phyloP scores from a whole-genome alignment of 345 rosid genomes.

The Mercurialis annua region DNA sequence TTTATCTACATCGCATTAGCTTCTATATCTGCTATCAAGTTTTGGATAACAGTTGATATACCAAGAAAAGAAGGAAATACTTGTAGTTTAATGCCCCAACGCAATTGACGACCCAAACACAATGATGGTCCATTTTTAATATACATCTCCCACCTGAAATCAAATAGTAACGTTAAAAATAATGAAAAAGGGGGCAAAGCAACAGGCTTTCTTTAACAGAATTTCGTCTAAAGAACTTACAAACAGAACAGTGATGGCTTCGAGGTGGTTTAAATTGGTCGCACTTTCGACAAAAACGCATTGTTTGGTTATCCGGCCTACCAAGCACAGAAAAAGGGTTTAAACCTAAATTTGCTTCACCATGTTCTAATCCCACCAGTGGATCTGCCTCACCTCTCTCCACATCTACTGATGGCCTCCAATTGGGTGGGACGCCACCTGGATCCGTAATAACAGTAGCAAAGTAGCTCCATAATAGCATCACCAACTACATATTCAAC shows the following conservation, averaged over 20 bases:
- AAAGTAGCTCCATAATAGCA: conserved; percentile 78
- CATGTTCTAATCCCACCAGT: conserved; percentile 24
- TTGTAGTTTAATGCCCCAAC: conserved; percentile 34
- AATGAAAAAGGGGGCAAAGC: conserved; percentile 9
- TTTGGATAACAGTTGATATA: conserved; percentile 2
- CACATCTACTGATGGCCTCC: conserved; percentile 59
- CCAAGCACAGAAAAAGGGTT: conserved; percentile 22
- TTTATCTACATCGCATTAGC: not conserved
- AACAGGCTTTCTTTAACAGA: not conserved
- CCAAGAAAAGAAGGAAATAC: conserved; percentile 34
- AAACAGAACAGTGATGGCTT: conserved; percentile 78
- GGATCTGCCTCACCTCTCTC: conserved; percentile 50
- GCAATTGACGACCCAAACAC: conserved; percentile 36
- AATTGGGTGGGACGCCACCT: conserved; percentile 70
- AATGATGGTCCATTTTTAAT: conserved; percentile 37
- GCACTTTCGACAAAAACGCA: conserved; percentile 67
- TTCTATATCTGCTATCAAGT: not conserved
- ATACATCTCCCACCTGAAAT: conserved; percentile 33
- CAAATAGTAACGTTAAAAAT: conserved; percentile 27
- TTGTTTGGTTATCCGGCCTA: conserved; percentile 33
- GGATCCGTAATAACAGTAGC: conserved; percentile 72
- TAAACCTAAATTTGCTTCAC: conserved; percentile 17
- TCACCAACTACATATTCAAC: conserved; percentile 50
- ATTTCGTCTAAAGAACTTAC: conserved; percentile 39
- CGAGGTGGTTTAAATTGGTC: conserved; percentile 68